A percentile compares a stretch with the other conserved stretches of the same genome.
Conservation (phyloP, 805 yeast genomes). For the Cyberlindnera samutprakarnensis region DNA sequence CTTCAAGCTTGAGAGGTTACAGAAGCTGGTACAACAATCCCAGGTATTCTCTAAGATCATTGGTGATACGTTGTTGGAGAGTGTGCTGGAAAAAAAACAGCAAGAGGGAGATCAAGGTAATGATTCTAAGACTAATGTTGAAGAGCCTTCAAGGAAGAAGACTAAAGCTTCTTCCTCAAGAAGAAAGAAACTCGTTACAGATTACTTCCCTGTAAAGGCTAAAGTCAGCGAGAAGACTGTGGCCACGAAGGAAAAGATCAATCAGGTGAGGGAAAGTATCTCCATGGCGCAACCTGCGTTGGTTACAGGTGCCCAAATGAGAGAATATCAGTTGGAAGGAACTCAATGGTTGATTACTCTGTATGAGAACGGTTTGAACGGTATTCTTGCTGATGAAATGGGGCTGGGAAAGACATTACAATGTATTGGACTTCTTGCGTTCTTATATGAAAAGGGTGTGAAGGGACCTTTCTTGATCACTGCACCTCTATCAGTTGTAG, state of each 20-base stretch:
- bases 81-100: constrained; percentile 29
- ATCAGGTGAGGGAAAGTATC: constrained; percentile 3
- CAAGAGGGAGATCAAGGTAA: constrained; percentile 9
- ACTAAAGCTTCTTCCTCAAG: constrained; percentile 19
- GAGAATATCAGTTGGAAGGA: constrained; percentile 84
- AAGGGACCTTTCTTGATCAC: constrained; percentile 73
- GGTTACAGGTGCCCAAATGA: constrained; percentile 52
- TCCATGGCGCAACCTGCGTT: constrained; percentile 44
- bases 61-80: constrained; percentile 63
- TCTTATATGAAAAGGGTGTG: constrained; percentile 70
- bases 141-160: constrained; percentile 13
- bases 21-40: constrained; percentile 76
- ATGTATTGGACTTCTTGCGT: constrained; percentile 71
- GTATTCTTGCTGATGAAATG: constrained; percentile 96
- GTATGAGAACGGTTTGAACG: constrained; percentile 90
- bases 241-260: constrained; percentile 17
- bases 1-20: constrained; percentile 55
- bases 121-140: constrained; percentile 6
- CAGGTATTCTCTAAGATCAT: constrained; percentile 83
- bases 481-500: constrained; percentile 78
- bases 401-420: constrained; percentile 93
- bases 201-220: constrained; percentile 17
- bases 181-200: constrained; percentile 14
- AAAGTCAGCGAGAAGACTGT: constrained; percentile 15
- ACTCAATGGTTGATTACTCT: constrained; percentile 84